Conservation (phyloP, 768 basidiomycete species). For the Lactarius psammicola region DNA sequence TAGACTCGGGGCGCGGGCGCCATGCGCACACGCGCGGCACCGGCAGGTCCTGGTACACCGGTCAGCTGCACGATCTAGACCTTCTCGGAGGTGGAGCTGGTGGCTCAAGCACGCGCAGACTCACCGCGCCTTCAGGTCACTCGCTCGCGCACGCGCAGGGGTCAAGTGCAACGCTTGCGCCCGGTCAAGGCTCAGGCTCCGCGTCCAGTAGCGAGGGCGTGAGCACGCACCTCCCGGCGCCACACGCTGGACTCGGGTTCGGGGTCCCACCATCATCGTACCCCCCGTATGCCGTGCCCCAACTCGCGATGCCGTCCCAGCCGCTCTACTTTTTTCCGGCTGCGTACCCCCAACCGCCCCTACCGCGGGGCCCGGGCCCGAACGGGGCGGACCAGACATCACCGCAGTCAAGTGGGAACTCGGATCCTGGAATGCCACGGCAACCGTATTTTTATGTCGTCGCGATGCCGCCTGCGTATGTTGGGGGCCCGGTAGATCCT, state of each 20-base stretch:
- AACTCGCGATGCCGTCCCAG: slow-evolving; percentile 17
- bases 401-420: slow-evolving; percentile 14
- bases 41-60: slow-evolving; percentile 27
- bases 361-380: neutral
- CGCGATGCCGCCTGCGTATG: slow-evolving; percentile 22
- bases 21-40: neutral
- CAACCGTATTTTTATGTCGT: slow-evolving; percentile 25
- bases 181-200: slow-evolving; percentile 16
- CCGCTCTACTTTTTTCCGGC: slow-evolving; percentile 24
- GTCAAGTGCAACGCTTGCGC: slow-evolving; percentile 23
- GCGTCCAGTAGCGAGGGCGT: slow-evolving; percentile 21
- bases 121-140: slow-evolving; percentile 16
- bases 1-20: slow-evolving; percentile 18
- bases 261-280: slow-evolving; percentile 3
- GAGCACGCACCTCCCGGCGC: slow-evolving; percentile 6
- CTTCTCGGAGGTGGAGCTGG: slow-evolving; percentile 20
- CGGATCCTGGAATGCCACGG: slow-evolving; percentile 4
- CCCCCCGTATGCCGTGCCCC: slow-evolving; percentile 15
- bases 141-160: slow-evolving; percentile 10
- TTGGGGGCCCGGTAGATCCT: slow-evolving; percentile 4
- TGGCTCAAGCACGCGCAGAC: slow-evolving; percentile 5
- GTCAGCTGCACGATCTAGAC: slow-evolving; percentile 21
- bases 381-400: slow-evolving; percentile 4
- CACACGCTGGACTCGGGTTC: neutral
- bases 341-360: slow-evolving; percentile 2